phyloP scores from a whole-genome alignment of 179 eudicot genomes.

The Silene coronaria region DNA sequence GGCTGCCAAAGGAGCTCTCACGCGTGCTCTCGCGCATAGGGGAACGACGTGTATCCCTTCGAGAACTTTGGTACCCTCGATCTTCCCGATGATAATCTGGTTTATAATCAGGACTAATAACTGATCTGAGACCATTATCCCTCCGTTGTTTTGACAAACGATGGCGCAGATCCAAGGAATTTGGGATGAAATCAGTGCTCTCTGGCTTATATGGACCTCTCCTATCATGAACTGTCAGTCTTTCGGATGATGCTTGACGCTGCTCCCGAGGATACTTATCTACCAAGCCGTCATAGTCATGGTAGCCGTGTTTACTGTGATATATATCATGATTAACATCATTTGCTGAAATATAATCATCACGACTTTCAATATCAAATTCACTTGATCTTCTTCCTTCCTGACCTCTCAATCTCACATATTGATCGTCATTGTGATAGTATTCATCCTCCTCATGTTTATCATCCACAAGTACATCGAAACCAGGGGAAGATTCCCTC shows the following conservation, averaged over 20 bases:
- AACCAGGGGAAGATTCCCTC: constrained; percentile 92
- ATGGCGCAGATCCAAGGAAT: constrained; percentile 57
- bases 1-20: constrained; percentile 49
- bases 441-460: constrained; percentile 55
- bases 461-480: constrained; percentile 92
- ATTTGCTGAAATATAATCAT: constrained; percentile 38
- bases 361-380: constrained; percentile 37
- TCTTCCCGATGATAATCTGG: constrained; percentile 39
- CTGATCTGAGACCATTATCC: constrained; percentile 62
- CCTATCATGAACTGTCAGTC: constrained; percentile 46
- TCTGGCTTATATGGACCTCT: constrained; percentile 38
- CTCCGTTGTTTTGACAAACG: constrained; percentile 64
- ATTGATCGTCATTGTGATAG: constrained; percentile 59
- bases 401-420: constrained; percentile 41
- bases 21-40: constrained; percentile 39
- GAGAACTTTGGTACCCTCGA: constrained; percentile 34
- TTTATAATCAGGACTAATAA: constrained; percentile 48
- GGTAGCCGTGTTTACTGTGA: constrained; percentile 47
- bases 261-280: constrained; percentile 54
- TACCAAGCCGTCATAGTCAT: constrained; percentile 40
- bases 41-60: constrained; percentile 42
- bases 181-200: constrained; percentile 34
- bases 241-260: constrained; percentile 50
- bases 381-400: constrained; percentile 45
- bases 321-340: constrained; percentile 43